Percentiles rank a stretch among this genome's conserved stretches.
Conservation (phyloP, 2,329 filamentous ascomycete species). For the Fusarium metavorans region DNA sequence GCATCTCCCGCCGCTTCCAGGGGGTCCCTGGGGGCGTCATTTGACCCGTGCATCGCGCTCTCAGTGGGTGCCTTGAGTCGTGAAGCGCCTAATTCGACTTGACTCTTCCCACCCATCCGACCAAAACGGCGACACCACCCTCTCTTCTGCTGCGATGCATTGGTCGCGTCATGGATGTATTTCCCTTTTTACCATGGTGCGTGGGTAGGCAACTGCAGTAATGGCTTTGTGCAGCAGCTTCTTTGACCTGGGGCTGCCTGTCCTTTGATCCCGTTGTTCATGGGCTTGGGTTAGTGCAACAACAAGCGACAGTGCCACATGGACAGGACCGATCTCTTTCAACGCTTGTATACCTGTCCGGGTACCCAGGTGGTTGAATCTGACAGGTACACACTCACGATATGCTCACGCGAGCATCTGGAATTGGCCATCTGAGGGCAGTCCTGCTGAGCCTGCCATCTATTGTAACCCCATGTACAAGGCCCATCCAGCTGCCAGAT, state of each 20-base stretch:
- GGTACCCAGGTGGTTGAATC: not conserved
- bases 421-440: not conserved
- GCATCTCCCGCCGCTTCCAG: slow-evolving; percentile 6
- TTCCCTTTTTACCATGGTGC: not conserved
- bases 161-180: slow-evolving; percentile 34
- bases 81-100: slow-evolving; percentile 35
- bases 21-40: slow-evolving; percentile 36
- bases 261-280: not conserved
- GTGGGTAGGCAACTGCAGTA: not conserved
- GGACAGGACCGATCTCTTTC: slow-evolving; percentile 19
- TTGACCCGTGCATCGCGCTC: slow-evolving; percentile 38
- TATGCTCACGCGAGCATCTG: slow-evolving; percentile 35
- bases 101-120: slow-evolving; percentile 9
- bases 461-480: not conserved
- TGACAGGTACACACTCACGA: slow-evolving; percentile 18
- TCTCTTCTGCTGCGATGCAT: slow-evolving; percentile 18
- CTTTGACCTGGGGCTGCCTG: not conserved
- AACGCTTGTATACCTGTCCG: not conserved
- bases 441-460: slow-evolving; percentile 5
- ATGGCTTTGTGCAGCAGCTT: not conserved
- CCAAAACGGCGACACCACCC: slow-evolving; percentile 27
- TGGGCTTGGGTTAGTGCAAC: slow-evolving; percentile 3
- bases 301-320: slow-evolving; percentile 18
- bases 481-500: not conserved
- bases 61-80: slow-evolving; percentile 34